Evolutionary conservation across 1,139 yeast genomes (phyloP), one percentile per base, ranked within the genome.

Genomic region (Pichia sp.): DNA sequence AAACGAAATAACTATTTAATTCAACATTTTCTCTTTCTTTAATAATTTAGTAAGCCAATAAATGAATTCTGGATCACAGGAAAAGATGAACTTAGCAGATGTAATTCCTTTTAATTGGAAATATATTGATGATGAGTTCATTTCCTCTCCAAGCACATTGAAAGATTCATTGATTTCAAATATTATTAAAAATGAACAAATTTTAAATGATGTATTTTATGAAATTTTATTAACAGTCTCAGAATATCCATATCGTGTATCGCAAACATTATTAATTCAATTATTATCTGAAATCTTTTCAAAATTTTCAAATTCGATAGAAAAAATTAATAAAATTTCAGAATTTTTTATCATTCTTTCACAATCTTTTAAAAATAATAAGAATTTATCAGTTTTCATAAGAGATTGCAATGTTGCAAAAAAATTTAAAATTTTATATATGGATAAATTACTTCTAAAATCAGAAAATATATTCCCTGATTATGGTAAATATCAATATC

Each of bases 301-400:
- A 24, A 30, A 31, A 16, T 35, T 31, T 6, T 27, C 11, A 7
- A 35, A 38, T 26, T 39, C 28, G n/a, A 22, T 30, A 10, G 57
- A 53, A 24, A 47, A 53, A 30, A 52, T 37, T n/a, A 31, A 43
- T 3, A 16, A 26, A 16, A 41, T 47, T 6, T 44, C 56, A 2
- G 49, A 55, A 10, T 51, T 65, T 3, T 75, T 76, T 49, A 68
- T 78, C 46, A 68, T 71, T 43, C 66, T 74, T 1, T 59, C 73
- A 30, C 71, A 72, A 51, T 69, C 73, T 3, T 72, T 73, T 43
- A 76, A 76, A 3, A 55, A 63, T 3, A 53, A 63, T 11, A 62
- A 60, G 2, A 52, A 55, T 7, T 54, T 71, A 22, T 61, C 60
- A 39, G 50, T 56, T 4, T 63, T 75, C 35, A 63, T 76, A 26